Conservation (phyloP, 805 yeast species). For the Saturnispora silvae region DNA sequence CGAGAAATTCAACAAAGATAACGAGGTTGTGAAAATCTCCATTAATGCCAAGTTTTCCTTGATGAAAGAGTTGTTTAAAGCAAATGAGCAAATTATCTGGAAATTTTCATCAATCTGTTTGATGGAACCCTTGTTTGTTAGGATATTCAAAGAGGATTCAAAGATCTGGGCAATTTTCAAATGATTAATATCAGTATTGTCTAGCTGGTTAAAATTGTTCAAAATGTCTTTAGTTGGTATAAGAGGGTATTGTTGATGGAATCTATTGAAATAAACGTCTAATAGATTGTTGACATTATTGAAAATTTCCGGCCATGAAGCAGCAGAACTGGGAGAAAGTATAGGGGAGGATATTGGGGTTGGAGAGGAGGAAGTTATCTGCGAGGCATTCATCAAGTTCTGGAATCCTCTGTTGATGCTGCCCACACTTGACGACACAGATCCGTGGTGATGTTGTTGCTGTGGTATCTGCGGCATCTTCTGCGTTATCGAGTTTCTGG, state of each 20-base stretch:
- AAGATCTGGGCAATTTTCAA: slow-evolving; percentile 31
- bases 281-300: slow-evolving; percentile 1
- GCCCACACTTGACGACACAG: slow-evolving; percentile 3
- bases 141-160: slow-evolving; percentile 27
- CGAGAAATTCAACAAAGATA: slow-evolving; percentile 42
- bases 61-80: slow-evolving; percentile 27
- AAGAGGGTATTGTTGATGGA: slow-evolving; percentile 37
- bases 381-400: background rate
- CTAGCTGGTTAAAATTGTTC: slow-evolving; percentile 19
- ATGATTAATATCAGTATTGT: slow-evolving; percentile 25
- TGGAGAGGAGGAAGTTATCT: too few species aligned
- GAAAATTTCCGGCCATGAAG: slow-evolving; percentile 5
- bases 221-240: slow-evolving; percentile 28
- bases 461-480: too few species aligned
- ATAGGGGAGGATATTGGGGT: background rate
- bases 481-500: too few species aligned
- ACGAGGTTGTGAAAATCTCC: slow-evolving; percentile 28
- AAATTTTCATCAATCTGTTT: slow-evolving; percentile 28
- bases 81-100: slow-evolving; percentile 26
- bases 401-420: slow-evolving; percentile 5
- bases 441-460: too few species aligned
- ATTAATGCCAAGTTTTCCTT: slow-evolving; percentile 20
- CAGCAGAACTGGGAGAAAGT: background rate
- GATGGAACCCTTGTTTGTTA: slow-evolving; percentile 10
- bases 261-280: slow-evolving; percentile 31